phyloP scores from a whole-genome alignment of 805 yeast genomes.

The Ogataea zsoltii region DNA sequence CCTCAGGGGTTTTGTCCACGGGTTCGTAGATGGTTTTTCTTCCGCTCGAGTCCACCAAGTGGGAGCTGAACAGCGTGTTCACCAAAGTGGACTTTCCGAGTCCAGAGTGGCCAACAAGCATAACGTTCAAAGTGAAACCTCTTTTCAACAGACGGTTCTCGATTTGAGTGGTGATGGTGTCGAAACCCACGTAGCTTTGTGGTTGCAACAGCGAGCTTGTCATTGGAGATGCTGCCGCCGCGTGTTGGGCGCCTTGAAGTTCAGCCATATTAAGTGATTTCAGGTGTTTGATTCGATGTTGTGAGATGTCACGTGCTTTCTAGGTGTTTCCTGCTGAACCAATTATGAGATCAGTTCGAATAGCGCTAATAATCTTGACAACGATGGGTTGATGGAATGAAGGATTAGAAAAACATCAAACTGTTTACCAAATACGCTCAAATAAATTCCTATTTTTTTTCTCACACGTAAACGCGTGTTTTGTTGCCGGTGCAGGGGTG shows the following conservation, averaged over 20 bases:
- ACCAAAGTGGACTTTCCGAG: conserved; percentile 91
- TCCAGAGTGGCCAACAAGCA: conserved; percentile 94
- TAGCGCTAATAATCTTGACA: neutral
- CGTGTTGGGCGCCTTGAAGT: conserved; percentile 10
- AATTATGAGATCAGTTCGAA: neutral
- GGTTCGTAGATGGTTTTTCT: conserved; percentile 69
- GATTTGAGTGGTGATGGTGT: conserved; percentile 92
- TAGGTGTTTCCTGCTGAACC: neutral
- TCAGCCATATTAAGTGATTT: conserved; percentile 8
- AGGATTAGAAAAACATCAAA: neutral
- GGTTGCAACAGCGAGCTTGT: conserved; percentile 46
- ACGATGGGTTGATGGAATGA: neutral
- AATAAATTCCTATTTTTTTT: neutral
- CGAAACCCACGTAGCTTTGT: conserved; percentile 87
- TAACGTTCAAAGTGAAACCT: conserved; percentile 91
- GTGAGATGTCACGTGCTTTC: neutral
- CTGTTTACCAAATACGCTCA: neutral
- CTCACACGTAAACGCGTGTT: conserved; percentile 7
- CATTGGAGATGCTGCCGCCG: conserved; percentile 4
- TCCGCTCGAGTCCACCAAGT: conserved; percentile 72
- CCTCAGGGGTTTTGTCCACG: conserved; percentile 82
- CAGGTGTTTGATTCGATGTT: neutral
- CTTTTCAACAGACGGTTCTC: conserved; percentile 87
- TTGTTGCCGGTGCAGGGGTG: neutral
- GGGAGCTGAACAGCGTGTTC: conserved; percentile 87